phyloP scores from a whole-genome alignment of 805 yeast species.

The Pichia rugopelliculosa region DNA sequence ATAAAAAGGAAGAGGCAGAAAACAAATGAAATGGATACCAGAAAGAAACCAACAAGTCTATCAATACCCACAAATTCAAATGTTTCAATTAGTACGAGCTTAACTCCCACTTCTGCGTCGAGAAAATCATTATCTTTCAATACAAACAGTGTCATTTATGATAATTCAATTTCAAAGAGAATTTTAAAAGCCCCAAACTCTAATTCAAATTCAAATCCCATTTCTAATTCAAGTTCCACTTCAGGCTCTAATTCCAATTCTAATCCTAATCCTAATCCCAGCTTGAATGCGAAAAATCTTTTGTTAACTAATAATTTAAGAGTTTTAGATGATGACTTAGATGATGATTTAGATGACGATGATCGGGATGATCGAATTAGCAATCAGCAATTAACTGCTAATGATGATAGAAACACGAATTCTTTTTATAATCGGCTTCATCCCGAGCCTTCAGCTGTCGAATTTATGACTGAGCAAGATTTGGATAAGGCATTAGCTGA shows the following conservation, averaged over 20 bases:
- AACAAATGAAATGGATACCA: not conserved
- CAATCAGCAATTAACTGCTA: not conserved
- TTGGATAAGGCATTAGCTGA: slow-evolving; percentile 33
- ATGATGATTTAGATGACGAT: slow-evolving; percentile 2
- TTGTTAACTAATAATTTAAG: not conserved
- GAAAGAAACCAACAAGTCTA: not conserved
- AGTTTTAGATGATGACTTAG: slow-evolving; percentile 5
- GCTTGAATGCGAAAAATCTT: not conserved
- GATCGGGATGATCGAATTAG: not conserved
- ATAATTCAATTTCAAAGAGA: not conserved
- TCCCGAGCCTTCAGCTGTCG: slow-evolving; percentile 40
- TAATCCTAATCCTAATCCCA: not conserved
- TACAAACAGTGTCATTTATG: too few species aligned
- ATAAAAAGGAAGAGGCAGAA: slow-evolving; percentile 5
- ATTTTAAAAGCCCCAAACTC: slow-evolving; percentile 7
- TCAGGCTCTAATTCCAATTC: not conserved
- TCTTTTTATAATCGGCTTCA: slow-evolving; percentile 6
- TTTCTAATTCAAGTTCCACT: not conserved
- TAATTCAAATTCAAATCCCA: not conserved
- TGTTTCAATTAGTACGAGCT: not conserved
- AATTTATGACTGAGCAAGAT: slow-evolving; percentile 47
- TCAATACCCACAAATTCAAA: not conserved
- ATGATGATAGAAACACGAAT: not conserved
- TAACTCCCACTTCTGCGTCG: slow-evolving; percentile 4
- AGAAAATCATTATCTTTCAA: too few species aligned